Base-by-base conservation (phyloP, 768 basidiomycete species). In the Tephrocybe sp. region DNA sequence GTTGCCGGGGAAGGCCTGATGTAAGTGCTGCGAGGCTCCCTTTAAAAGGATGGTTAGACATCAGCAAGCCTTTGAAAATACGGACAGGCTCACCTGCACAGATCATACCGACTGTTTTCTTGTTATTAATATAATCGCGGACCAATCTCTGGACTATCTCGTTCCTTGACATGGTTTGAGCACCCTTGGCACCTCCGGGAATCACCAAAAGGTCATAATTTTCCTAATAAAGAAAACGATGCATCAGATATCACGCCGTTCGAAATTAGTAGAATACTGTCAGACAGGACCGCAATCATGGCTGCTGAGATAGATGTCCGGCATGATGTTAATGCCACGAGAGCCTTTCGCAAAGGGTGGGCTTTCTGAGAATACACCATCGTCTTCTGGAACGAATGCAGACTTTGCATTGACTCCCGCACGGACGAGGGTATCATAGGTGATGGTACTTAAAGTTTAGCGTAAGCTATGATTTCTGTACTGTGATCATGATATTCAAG, bases 341-440 rank as follows among this genome's bases (percentile, higher is more conserved):
- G 89, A 91, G 35, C 88, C 78, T 44, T 74, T 83, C 0, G 79
- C 85, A 22, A 75, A 69, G 1, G 77, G 76, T 0, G 79, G 76
- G 22, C 67, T 54, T 46, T 58, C 64, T 23, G 60, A 57, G 19
- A 59, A 59, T 1, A 65, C 45, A 3, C 63, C 60, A 6, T 62
- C 53, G 8, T 65, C 49, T 19, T 74, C 73, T n/a, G 71, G 69
- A 41, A 80, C 71, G 70, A 80, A 85, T 0, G 84, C 89, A 30
- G 90, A 92, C 5, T 77, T 78, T 49, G 80, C 80, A 12, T 66
- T 58, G 16, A 91, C 69, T 11, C 89, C 88, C 2, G 82, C 90
- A 31, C 90, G 84, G 20, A 89, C 84, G 41, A 92, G 82, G 5
- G 85, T 89, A 61, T 92, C 90, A 62, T 88, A 92, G 9, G 82